Evolutionary conservation across 2,329 filamentous ascomycete genomes (phyloP).

Genomic region (Atkinsonella hypoxylon): DNA sequence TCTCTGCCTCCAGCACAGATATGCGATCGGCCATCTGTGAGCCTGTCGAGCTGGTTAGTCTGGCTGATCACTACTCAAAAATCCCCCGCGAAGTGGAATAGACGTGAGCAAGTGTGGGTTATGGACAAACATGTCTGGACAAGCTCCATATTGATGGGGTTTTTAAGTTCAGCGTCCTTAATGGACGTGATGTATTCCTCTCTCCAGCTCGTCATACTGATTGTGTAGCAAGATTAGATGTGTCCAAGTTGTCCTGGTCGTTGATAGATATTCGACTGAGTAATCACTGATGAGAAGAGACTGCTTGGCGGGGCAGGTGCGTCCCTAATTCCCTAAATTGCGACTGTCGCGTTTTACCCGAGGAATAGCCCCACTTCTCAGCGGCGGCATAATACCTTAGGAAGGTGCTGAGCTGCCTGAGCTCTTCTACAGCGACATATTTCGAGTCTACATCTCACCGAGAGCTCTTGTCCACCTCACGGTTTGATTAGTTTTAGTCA

Average conservation of each 20-base stretch:
- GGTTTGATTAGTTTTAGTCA: not conserved
- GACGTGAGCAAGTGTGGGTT: constrained; percentile 4
- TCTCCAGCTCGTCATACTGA: constrained; percentile 55
- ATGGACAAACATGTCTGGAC: constrained; percentile 62
- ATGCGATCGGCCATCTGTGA: constrained; percentile 56
- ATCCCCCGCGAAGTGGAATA: constrained; percentile 5
- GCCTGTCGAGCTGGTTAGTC: constrained; percentile 30
- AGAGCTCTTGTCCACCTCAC: not conserved
- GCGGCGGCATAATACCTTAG: too few relatives aligned
- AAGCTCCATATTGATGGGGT: constrained; percentile 48
- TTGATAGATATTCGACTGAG: not conserved
- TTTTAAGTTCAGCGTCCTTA: constrained; percentile 58
- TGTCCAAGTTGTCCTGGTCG: too few relatives aligned
- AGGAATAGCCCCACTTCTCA: constrained; percentile 17
- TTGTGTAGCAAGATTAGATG: not conserved
- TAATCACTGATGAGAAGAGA: not conserved
- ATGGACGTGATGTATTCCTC: constrained; percentile 71
- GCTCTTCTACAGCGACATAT: too few relatives aligned
- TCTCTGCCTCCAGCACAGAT: constrained; percentile 48
- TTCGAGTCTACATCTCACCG: too few relatives aligned
- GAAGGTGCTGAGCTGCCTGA: too few relatives aligned
- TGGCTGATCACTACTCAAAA: not conserved
- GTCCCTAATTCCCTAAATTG: not conserved
- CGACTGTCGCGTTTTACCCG: constrained; percentile 14
- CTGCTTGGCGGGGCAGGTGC: not conserved